phyloP scores from a whole-genome alignment of 2,329 filamentous ascomycete species.

The Aspergillus ruber region DNA sequence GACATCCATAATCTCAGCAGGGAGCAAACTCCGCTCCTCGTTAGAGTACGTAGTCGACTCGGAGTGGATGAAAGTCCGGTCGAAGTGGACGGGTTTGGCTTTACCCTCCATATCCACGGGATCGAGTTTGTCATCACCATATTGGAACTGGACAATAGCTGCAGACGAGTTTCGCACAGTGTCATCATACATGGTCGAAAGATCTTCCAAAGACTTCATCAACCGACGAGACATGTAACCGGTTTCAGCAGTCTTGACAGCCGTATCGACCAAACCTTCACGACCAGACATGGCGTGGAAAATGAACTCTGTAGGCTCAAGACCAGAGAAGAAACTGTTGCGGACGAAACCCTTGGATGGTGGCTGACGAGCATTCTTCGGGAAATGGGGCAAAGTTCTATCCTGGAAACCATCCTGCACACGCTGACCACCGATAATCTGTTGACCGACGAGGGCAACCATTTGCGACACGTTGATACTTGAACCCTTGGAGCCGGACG shows the following conservation, averaged over 20 bases:
- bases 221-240: constrained; percentile 97
- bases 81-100: constrained; percentile 85
- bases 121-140: constrained; percentile 90
- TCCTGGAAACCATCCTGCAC: constrained; percentile 96
- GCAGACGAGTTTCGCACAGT: constrained; percentile 88
- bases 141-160: constrained; percentile 92
- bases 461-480: constrained; percentile 99
- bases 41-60: constrained; percentile 74
- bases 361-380: constrained; percentile 86
- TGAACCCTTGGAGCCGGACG: constrained; percentile 92
- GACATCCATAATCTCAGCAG: constrained; percentile 64
- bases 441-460: constrained; percentile 94
- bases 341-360: constrained; percentile 93
- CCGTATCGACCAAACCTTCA: constrained; percentile 97
- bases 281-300: constrained; percentile 98
- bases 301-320: constrained; percentile 86
- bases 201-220: constrained; percentile 96
- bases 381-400: constrained; percentile 87
- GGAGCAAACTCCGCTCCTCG: constrained; percentile 63
- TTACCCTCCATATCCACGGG: constrained; percentile 96
- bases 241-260: constrained; percentile 97
- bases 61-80: constrained; percentile 79
- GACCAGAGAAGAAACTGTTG: constrained; percentile 93
- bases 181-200: constrained; percentile 88
- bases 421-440: constrained; percentile 91